These are phyloP conservation scores for Asterella californica DNA, from an alignment of 225 moss, liverwort and hornwort genomes.

Conservation along the genomic window DNA sequence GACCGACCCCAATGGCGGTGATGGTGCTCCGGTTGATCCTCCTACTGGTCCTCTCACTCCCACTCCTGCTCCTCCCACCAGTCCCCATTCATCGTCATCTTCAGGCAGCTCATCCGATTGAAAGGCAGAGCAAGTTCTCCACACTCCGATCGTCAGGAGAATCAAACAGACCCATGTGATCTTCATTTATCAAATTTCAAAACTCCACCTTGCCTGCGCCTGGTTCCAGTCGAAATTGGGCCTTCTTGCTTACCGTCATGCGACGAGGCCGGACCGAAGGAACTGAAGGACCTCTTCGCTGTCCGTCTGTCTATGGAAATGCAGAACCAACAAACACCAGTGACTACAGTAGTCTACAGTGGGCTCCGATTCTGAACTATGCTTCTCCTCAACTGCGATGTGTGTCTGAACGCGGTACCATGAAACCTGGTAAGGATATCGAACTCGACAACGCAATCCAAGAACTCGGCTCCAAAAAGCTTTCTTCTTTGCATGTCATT, in stretches of 20 bases:
- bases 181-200: conserved; percentile 14
- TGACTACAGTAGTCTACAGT: no score
- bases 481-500: no score
- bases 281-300: background rate
- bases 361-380: no score
- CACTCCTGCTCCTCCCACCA: conserved; percentile 52
- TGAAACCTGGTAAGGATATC: no score
- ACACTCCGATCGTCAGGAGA: conserved; percentile 27
- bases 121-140: conserved; percentile 36
- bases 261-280: background rate
- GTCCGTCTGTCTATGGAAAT: background rate
- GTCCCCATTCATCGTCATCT: conserved; percentile 93
- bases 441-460: no score
- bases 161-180: conserved; percentile 25
- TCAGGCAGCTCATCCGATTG: conserved; percentile 94
- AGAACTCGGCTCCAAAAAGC: no score
- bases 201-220: background rate
- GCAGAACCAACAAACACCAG: no score
- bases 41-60: background rate
- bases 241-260: background rate
- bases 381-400: no score
- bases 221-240: background rate
- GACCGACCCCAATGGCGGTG: conserved; percentile 5
- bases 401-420: no score
- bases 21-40: conserved; percentile 6